These are phyloP conservation scores for Chrysanthemum seticuspe DNA, from an alignment of 129 eudicot species.

Conservation along the genomic window DNA sequence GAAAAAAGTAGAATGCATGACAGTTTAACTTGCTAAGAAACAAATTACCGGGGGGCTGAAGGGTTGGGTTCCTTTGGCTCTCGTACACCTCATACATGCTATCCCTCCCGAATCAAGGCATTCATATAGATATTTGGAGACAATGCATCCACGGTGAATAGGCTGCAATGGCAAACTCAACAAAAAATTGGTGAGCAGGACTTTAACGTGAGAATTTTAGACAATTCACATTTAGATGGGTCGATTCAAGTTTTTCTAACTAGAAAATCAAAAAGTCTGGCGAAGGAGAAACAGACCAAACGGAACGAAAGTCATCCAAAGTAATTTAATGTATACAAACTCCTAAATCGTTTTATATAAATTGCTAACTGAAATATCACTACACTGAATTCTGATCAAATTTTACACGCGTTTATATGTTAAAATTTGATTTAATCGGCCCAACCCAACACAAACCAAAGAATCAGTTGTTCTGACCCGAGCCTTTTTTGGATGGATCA, in stretches of 20 bases:
- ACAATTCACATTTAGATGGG: neutral
- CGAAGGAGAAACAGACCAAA: neutral
- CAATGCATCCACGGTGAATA: slow-evolving; percentile 90
- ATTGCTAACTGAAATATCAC: too few species aligned
- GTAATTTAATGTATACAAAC: neutral
- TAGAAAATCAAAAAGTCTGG: neutral
- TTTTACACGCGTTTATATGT: too few species aligned
- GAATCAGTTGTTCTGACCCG: too few species aligned
- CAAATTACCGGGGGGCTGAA: slow-evolving; percentile 22
- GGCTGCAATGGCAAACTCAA: slow-evolving; percentile 45
- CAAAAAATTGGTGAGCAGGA: slow-evolving; percentile 7
- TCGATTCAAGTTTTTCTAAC: neutral
- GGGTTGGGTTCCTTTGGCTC: slow-evolving; percentile 39
- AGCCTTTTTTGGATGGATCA: neutral
- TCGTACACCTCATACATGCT: slow-evolving; percentile 58
- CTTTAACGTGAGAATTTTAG: neutral
- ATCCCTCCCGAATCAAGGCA: slow-evolving; percentile 85
- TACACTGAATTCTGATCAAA: too few species aligned
- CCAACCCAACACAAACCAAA: too few species aligned
- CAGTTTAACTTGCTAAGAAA: neutral
- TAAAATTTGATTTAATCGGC: too few species aligned
- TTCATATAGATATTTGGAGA: slow-evolving; percentile 68
- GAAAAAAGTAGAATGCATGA: neutral
- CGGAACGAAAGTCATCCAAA: neutral
- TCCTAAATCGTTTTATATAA: neutral